phyloP scores from a whole-genome alignment of 192 early-diverging fungal species.

The Linnemannia schmuckeri region DNA sequence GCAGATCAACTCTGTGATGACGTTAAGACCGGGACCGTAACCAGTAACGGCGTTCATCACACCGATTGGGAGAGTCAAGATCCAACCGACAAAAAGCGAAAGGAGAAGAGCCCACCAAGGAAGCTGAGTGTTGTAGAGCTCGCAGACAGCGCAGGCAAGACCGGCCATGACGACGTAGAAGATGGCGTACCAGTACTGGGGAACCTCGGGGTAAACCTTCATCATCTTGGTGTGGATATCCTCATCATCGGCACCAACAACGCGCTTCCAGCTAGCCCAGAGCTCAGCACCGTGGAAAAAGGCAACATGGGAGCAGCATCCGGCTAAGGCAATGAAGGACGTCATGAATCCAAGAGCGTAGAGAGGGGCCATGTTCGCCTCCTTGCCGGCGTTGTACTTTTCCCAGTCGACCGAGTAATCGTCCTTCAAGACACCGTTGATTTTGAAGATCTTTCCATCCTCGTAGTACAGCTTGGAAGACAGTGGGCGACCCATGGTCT shows the following conservation, averaged over 20 bases:
- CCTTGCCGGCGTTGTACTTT: conserved; percentile 53
- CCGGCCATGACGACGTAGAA: conserved; percentile 56
- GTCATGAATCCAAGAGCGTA: conserved; percentile 62
- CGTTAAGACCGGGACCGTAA: conserved; percentile 60
- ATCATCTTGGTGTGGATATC: conserved; percentile 74
- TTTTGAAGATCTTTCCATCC: neutral
- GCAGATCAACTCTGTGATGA: conserved; percentile 69
- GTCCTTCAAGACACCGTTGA: conserved; percentile 53
- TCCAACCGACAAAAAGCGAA: conserved; percentile 48
- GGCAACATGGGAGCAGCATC: conserved; percentile 63
- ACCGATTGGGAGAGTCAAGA: conserved; percentile 67
- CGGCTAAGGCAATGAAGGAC: conserved; percentile 66
- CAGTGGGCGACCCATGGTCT: conserved; percentile 15
- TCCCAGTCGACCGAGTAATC: conserved; percentile 38
- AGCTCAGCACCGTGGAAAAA: conserved; percentile 73
- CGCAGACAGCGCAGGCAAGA: conserved; percentile 42
- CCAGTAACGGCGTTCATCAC: conserved; percentile 65
- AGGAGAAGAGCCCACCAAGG: conserved; percentile 63
- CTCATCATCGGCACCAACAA: conserved; percentile 18
- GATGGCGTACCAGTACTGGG: conserved; percentile 60
- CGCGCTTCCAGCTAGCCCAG: conserved; percentile 38
- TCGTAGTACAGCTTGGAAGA: neutral
- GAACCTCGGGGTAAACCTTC: conserved; percentile 67
- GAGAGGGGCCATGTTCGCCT: conserved; percentile 42
- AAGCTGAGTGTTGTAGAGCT: conserved; percentile 37